These are phyloP conservation scores for Magnaporthiopsis incrustans DNA, from an alignment of 2,329 filamentous ascomycete species.

Conservation along the genomic window DNA sequence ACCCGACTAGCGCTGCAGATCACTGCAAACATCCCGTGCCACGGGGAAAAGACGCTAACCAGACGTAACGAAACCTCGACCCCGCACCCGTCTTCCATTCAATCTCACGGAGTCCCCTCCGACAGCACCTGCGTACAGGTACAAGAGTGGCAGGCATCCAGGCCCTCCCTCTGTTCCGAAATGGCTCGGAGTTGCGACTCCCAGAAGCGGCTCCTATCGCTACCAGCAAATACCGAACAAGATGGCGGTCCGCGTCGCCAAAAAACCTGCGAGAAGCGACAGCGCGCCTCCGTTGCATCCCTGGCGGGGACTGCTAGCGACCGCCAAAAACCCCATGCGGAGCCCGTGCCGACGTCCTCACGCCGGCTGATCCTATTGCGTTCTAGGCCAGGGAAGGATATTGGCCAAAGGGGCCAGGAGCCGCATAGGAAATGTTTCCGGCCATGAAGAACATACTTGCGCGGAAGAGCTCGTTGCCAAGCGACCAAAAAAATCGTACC, in stretches of 20 bases:
- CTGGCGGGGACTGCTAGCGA: background rate
- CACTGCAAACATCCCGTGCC: too few species aligned
- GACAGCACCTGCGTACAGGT: background rate
- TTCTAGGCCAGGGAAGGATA: slow-evolving; percentile 14
- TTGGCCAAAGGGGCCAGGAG: slow-evolving; percentile 12
- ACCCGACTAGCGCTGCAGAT: too few species aligned
- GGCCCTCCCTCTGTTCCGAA: background rate
- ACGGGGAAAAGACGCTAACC: too few species aligned
- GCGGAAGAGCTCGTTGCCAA: slow-evolving; percentile 16
- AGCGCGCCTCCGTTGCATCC: background rate
- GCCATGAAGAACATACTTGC: slow-evolving; percentile 24
- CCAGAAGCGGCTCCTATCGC: background rate
- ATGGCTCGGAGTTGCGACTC: background rate
- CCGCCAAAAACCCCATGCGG: background rate
- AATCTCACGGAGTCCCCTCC: too few species aligned
- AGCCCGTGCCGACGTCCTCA: background rate
- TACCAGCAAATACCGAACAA: background rate
- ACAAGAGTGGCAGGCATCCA: background rate
- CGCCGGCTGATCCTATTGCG: slow-evolving; percentile 8
- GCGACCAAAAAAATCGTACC: slow-evolving; percentile 4
- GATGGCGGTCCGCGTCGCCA: background rate
- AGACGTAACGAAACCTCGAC: too few species aligned
- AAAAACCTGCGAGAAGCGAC: background rate
- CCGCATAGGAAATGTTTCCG: slow-evolving; percentile 7
- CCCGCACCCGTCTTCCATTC: too few species aligned